Conservation (phyloP, 441 rosid species). For the Gossypium trilobum region DNA sequence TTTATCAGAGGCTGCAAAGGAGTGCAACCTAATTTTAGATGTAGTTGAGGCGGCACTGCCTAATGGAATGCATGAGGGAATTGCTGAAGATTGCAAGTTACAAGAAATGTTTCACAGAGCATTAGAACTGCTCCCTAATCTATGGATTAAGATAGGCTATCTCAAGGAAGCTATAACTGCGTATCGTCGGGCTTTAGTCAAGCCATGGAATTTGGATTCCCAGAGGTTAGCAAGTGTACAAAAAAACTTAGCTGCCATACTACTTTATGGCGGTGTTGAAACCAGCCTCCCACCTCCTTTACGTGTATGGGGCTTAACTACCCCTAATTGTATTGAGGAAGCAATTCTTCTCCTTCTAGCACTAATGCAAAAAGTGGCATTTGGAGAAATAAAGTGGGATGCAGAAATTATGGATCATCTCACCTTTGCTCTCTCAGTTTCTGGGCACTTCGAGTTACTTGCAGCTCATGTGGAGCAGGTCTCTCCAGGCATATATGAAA, state of each 20-base stretch:
- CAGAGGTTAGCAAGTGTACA: conserved; percentile 61
- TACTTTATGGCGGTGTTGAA: conserved; percentile 74
- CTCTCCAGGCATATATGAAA: conserved; percentile 55
- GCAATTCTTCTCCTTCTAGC: conserved; percentile 64
- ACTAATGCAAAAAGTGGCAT: conserved; percentile 56
- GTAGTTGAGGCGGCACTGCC: conserved; percentile 68
- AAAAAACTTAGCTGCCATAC: conserved; percentile 56
- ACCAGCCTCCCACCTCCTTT: conserved; percentile 36
- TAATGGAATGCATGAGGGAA: conserved; percentile 48
- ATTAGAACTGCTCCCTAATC: conserved; percentile 60
- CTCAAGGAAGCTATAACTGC: conserved; percentile 62
- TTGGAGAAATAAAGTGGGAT: conserved; percentile 68
- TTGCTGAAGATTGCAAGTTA: conserved; percentile 55
- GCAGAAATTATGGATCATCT: conserved; percentile 73
- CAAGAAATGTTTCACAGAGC: conserved; percentile 73
- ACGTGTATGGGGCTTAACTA: conserved; percentile 30
- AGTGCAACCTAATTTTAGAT: conserved; percentile 63
- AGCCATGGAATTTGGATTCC: conserved; percentile 80
- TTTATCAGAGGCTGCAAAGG: conserved; percentile 77
- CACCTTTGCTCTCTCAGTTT: conserved; percentile 59
- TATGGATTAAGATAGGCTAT: conserved; percentile 63
- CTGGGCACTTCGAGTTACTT: conserved; percentile 54
- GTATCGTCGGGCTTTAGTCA: conserved; percentile 53
- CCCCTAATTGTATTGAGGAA: conserved; percentile 56
- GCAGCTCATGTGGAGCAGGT: conserved; percentile 66